phyloP scores from a whole-genome alignment of 306 rosid species.

The Quercus suber region DNA sequence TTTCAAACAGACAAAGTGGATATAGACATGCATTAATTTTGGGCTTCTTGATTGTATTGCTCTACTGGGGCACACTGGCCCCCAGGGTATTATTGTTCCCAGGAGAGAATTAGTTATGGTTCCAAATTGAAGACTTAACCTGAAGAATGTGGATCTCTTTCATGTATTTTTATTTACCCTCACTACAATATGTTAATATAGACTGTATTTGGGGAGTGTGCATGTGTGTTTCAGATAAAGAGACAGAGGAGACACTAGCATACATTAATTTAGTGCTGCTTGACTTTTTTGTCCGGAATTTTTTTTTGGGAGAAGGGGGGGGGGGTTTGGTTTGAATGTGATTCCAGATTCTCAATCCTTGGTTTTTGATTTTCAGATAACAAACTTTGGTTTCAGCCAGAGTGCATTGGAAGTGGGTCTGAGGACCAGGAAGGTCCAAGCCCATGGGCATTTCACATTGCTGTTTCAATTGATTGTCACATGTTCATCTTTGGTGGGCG shows the following conservation, averaged over 20 bases:
- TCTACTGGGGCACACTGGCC: too few relatives aligned
- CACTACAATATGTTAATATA: neutral
- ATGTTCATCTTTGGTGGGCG: conserved; percentile 99
- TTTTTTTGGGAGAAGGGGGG: too few relatives aligned
- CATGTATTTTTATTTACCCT: neutral
- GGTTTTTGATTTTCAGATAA: conserved; percentile 50
- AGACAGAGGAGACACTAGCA: too few relatives aligned
- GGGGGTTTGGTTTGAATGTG: neutral
- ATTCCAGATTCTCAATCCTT: conserved; percentile 5
- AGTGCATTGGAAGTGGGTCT: conserved; percentile 82
- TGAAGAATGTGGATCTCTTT: neutral
- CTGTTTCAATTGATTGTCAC: conserved; percentile 90
- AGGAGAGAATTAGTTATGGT: too few relatives aligned
- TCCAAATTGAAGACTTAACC: too few relatives aligned
- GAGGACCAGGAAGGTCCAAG: conserved; percentile 83
- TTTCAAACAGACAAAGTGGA: too few relatives aligned
- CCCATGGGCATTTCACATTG: conserved; percentile 89
- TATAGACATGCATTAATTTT: too few relatives aligned
- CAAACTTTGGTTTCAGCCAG: conserved; percentile 82
- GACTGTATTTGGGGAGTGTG: neutral
- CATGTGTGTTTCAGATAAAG: neutral
- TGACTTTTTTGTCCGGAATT: neutral
- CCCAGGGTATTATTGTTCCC: too few relatives aligned
- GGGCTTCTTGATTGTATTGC: too few relatives aligned
- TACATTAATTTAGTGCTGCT: too few relatives aligned